Evolutionary conservation across 768 basidiomycete species (phyloP).

Genomic region (Coprinopsis marcescibilis): DNA sequence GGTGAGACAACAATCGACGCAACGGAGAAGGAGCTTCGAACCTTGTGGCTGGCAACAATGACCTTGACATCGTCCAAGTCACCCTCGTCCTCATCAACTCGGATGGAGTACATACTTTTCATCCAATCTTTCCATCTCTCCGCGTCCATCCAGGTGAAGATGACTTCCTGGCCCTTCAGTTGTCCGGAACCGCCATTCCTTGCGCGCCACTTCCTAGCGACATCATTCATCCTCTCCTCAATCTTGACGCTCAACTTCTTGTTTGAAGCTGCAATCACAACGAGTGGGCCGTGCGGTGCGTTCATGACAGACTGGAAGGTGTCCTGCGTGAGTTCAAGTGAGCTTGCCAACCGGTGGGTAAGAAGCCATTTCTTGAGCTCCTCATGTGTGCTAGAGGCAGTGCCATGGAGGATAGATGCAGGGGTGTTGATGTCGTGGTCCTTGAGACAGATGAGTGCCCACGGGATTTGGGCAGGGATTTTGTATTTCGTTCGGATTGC

Average conservation of each 20-base stretch:
- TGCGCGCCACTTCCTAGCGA: conserved; percentile 57
- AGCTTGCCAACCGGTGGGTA: conserved; percentile 64
- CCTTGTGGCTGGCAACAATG: conserved; percentile 79
- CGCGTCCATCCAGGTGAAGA: conserved; percentile 89
- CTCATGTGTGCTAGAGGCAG: conserved; percentile 19
- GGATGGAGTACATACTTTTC: conserved; percentile 85
- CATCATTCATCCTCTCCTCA: conserved; percentile 39
- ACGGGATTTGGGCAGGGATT: conserved; percentile 35
- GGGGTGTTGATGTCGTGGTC: conserved; percentile 46
- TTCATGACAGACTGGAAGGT: conserved; percentile 87
- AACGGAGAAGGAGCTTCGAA: conserved; percentile 27
- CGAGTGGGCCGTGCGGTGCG: conserved; percentile 64
- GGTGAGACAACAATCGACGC: background rate
- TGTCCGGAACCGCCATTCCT: conserved; percentile 35
- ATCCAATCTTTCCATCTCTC: conserved; percentile 84
- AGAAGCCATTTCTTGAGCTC: conserved; percentile 53
- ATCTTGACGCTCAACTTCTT: conserved; percentile 33
- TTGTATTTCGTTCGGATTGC: conserved; percentile 31
- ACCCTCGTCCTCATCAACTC: conserved; percentile 15
- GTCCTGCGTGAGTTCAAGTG: conserved; percentile 68
- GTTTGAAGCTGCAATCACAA: conserved; percentile 64
- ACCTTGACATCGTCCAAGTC: conserved; percentile 40
- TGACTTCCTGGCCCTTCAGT: conserved; percentile 48
- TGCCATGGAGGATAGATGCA: conserved; percentile 37
- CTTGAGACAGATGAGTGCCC: conserved; percentile 66